Evolutionary conservation across 2,329 filamentous ascomycete species (phyloP), one percentile per base, ranked within the genome.

Genomic region (Penicillium hordei): DNA sequence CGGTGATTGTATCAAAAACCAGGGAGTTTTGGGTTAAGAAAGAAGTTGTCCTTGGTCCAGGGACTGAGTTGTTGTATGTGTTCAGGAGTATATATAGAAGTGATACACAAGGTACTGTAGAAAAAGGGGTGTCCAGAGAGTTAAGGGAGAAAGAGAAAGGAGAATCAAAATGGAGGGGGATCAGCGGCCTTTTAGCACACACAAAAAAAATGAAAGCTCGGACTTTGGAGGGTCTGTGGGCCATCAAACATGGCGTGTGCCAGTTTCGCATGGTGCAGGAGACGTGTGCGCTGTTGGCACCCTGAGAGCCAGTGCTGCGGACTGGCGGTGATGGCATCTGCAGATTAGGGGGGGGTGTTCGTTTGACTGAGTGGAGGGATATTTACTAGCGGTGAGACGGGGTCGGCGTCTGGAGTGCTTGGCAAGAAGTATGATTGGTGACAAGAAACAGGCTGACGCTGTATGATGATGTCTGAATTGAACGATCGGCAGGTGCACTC

Each of bases 351-450:
- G n/a, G 58, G 60, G 55, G 53, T 46, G 56, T 57, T 54, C 53
- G 55, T 59, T 63, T 55, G 54, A 54, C 58, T 57, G 59, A 66
- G 59, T 67, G 65, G 65, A 57, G 46, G 52, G 60, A 48, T 48
- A 38, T 34, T 40, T 54, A 62, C 57, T 65, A 67, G 65, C 65
- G 65, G 65, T 66, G 65, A 66, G 65, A 64, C 65, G 33, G 50
- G 52, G 42, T 46, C 56, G 39, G 58, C 58, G 58, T 55, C 48
- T 60, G 43, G 29, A 25, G 29, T 45, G 36, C 65, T 67, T 67
- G 65, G 64, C 64, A 39, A 40, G 13, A 34, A 31, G 53, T 29
- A 60, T 64, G 55, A 67, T 67, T 67, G 65, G 65, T 49, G 52
- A 40, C 2, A 12, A 7, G n/a, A 13, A 5, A n/a, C 48, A 40